These are phyloP conservation scores for Elsinoe fawcettii DNA, from an alignment of 2,329 filamentous ascomycete genomes.

Conservation along the genomic window DNA sequence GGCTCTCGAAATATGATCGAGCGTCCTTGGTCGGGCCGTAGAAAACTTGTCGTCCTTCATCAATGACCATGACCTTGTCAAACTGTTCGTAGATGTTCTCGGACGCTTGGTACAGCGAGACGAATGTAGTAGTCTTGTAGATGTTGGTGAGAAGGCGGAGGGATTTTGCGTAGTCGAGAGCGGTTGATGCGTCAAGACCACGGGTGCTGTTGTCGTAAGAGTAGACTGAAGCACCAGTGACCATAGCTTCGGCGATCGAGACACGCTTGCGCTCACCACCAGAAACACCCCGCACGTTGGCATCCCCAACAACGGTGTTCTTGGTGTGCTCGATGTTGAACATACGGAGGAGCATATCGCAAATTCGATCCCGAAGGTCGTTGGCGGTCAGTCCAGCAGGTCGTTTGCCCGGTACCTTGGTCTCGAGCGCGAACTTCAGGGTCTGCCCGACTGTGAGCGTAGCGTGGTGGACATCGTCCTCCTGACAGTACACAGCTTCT, in stretches of 20 bases:
- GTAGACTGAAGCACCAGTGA: constrained; percentile 34
- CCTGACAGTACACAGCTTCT: constrained; percentile 78
- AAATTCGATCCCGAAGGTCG: constrained; percentile 69
- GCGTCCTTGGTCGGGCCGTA: constrained; percentile 63
- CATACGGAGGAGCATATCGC: constrained; percentile 73
- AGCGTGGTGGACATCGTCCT: constrained; percentile 78
- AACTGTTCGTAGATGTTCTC: constrained; percentile 58
- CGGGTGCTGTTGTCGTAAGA: constrained; percentile 42
- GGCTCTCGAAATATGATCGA: constrained; percentile 63
- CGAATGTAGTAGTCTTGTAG: constrained; percentile 75
- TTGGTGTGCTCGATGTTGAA: constrained; percentile 89
- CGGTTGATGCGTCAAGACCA: constrained; percentile 43
- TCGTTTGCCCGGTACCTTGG: constrained; percentile 74
- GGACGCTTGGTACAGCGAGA: constrained; percentile 77
- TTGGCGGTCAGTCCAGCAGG: constrained; percentile 63
- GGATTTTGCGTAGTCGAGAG: constrained; percentile 42
- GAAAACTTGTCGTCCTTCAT: constrained; percentile 66
- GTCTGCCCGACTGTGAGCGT: constrained; percentile 85
- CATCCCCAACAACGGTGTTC: constrained; percentile 76
- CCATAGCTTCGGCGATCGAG: constrained; percentile 43
- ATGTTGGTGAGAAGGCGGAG: constrained; percentile 63
- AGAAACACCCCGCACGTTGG: constrained; percentile 66
- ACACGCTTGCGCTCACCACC: constrained; percentile 45
- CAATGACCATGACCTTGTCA: constrained; percentile 78
- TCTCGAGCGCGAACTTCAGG: constrained; percentile 73